Evolutionary conservation across 169 alveolate genomes (phyloP).

Genomic region (Plasmodium adleri): DNA sequence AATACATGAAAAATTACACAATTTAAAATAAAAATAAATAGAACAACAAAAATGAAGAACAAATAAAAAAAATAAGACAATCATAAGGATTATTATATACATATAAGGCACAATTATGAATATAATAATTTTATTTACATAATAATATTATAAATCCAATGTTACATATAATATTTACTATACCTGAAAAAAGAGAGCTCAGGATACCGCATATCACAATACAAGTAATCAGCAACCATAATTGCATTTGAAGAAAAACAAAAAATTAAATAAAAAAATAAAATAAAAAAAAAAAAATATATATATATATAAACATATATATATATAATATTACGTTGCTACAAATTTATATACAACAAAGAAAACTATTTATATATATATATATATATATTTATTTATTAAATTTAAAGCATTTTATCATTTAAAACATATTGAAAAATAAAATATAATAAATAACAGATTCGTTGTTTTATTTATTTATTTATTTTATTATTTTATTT

Average conservation of each 20-base stretch:
- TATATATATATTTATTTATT: too few relatives aligned
- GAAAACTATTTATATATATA: too few relatives aligned
- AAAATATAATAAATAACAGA: too few relatives aligned
- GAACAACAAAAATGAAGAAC: background rate
- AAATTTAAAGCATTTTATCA: too few relatives aligned
- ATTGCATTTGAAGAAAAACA: constrained; percentile 53
- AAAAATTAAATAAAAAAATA: background rate
- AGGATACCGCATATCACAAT: constrained; percentile 56
- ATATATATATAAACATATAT: background rate
- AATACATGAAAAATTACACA: background rate
- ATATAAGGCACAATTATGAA: background rate
- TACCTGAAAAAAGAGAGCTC: constrained; percentile 72
- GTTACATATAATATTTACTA: background rate
- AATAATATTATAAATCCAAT: background rate
- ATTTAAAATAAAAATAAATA: too few relatives aligned
- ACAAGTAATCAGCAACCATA: constrained; percentile 49
- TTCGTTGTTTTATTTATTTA: too few relatives aligned
- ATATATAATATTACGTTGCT: too few relatives aligned
- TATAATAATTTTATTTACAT: background rate
- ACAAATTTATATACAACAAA: too few relatives aligned
- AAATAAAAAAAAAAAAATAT: background rate
- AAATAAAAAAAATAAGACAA: background rate
- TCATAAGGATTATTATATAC: background rate
- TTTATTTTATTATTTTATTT: too few relatives aligned
- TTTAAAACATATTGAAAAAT: too few relatives aligned